phyloP scores from a whole-genome alignment of 139 green algal species.

The Picochlorum sp. region DNA sequence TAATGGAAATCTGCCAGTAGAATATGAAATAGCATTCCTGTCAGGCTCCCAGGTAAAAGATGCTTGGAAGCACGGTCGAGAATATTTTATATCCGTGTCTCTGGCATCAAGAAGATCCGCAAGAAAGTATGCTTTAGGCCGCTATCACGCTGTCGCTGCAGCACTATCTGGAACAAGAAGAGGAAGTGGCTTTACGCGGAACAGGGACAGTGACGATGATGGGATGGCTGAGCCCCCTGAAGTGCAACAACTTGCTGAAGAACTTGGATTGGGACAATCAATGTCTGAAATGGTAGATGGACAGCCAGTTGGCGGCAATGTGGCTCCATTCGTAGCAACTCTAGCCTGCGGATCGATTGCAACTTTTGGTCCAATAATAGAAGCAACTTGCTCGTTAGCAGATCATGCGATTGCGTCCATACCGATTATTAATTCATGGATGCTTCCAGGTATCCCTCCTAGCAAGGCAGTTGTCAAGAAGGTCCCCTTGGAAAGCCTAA shows the following conservation, averaged over 20 bases:
- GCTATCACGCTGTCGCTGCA: too few species aligned
- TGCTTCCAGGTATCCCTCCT: too few species aligned
- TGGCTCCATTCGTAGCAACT: neutral
- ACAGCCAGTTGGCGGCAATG: neutral
- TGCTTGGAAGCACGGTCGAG: neutral
- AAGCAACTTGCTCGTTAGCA: too few species aligned
- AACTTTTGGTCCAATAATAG: too few species aligned
- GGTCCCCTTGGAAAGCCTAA: too few species aligned
- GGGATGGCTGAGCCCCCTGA: conserved; percentile 12
- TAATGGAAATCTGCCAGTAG: neutral
- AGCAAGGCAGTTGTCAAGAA: too few species aligned
- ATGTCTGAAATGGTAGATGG: neutral
- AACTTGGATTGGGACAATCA: conserved; percentile 1
- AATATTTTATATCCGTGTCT: neutral
- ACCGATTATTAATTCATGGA: too few species aligned
- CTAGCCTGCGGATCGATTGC: too few species aligned
- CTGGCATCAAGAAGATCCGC: neutral
- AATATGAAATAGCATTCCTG: neutral
- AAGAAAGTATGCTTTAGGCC: neutral
- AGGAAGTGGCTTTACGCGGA: neutral
- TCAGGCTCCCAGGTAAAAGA: neutral
- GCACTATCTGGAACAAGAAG: too few species aligned
- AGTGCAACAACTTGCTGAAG: conserved; percentile 3
- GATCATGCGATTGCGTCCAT: too few species aligned
- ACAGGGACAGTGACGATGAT: conserved; percentile 9